Evolutionary conservation across 306 rosid species (phyloP).

Genomic region (Quercus berberidifolia): DNA sequence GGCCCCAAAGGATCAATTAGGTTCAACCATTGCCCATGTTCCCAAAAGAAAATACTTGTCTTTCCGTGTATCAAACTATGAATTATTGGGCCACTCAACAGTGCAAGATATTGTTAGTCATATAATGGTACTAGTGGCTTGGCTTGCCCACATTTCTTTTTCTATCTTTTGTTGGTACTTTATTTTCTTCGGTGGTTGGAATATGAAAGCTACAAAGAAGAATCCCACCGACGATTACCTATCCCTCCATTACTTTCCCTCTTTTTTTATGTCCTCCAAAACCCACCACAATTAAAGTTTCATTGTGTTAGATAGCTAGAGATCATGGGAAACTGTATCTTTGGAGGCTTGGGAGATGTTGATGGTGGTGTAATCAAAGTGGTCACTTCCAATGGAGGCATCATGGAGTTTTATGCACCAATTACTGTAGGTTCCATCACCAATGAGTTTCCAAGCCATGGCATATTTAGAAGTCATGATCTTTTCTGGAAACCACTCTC

Average conservation of each 20-base stretch:
- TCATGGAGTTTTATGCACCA: slow-evolving; percentile 73
- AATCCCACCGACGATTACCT: slow-evolving; percentile 40
- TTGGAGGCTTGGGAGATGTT: slow-evolving; percentile 48
- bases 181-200: background rate
- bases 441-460: slow-evolving; percentile 62
- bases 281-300: background rate
- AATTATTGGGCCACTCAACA: background rate
- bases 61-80: background rate
- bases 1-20: slow-evolving; percentile 8
- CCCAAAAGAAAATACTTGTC: background rate
- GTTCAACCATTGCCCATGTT: background rate
- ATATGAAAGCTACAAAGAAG: slow-evolving; percentile 30
- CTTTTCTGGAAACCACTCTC: slow-evolving; percentile 76
- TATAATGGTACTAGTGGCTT: background rate
- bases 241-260: background rate
- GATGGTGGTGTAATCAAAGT: slow-evolving; percentile 43
- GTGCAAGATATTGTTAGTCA: background rate
- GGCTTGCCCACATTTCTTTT: slow-evolving; percentile 16
- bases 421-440: slow-evolving; percentile 57
- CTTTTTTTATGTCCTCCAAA: slow-evolving; percentile 3
- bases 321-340: slow-evolving; percentile 67
- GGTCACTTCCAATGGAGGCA: slow-evolving; percentile 69
- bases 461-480: slow-evolving; percentile 65
- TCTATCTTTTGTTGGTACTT: background rate
- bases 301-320: too few species aligned